These are phyloP conservation scores for Protomyces pachydermus DNA, from an alignment of 1,139 yeast genomes.

Conservation along the genomic window DNA sequence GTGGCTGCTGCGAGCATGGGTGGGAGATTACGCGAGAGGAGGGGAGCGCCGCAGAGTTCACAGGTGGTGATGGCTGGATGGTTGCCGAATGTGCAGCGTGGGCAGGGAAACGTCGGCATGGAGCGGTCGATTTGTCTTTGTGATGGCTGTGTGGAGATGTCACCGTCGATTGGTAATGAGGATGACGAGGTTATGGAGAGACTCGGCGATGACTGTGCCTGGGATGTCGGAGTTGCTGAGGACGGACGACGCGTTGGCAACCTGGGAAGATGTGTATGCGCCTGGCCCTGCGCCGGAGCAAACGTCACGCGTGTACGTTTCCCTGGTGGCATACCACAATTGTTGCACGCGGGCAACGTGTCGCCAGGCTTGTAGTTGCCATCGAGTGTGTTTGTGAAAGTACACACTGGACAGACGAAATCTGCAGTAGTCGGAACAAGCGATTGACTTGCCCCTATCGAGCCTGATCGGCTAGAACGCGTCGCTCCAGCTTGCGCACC, in stretches of 20 bases:
- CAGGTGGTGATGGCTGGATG: constrained; percentile 74
- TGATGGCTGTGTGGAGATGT: background rate
- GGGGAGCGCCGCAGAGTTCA: constrained; percentile 76
- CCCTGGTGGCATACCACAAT: constrained; percentile 65
- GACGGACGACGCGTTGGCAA: constrained; percentile 33
- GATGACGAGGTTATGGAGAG: background rate
- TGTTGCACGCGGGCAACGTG: constrained; percentile 55
- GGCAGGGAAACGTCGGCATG: constrained; percentile 53
- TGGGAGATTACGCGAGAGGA: constrained; percentile 41
- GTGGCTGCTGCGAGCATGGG: constrained; percentile 32
- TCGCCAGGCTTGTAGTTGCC: constrained; percentile 41
- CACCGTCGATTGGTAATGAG: background rate
- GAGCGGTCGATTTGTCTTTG: background rate
- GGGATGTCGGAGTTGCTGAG: background rate
- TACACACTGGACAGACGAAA: constrained; percentile 87
- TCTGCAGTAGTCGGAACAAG: constrained; percentile 33
- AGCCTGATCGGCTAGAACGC: too few relatives aligned
- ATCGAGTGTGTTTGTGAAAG: constrained; percentile 54
- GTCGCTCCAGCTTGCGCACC: background rate
- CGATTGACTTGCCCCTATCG: background rate
- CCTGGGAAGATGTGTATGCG: constrained; percentile 38
- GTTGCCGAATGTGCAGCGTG: constrained; percentile 77
- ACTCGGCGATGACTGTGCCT: background rate
- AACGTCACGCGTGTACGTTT: constrained; percentile 5
- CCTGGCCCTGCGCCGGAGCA: background rate